Evolutionary conservation across 2,329 filamentous ascomycete genomes (phyloP), one percentile per base, ranked within the genome.

Genomic region (Aspergillus calidoustus): DNA sequence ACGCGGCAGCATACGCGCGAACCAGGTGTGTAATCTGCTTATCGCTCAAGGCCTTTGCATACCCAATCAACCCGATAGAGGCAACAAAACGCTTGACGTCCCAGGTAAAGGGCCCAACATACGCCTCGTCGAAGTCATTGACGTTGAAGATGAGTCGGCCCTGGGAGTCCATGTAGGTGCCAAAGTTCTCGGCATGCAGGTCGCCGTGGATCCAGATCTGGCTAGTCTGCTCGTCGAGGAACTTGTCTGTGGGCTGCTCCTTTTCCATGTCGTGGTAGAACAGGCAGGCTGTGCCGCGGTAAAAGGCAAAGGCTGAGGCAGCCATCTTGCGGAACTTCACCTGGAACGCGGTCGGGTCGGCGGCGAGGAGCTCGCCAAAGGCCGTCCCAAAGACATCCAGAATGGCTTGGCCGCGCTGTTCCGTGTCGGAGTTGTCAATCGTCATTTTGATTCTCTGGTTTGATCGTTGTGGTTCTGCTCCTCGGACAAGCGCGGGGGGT

Each of bases 61-160:
- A 65, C 25, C 65, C 65, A 48, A 67, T 60, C 13, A 67, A 50
- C n/a, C 62, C 65, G n/a, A 67, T 52, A 2, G 65, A 67, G 13
- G 64, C 64, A 7, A 48, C 62, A 28, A 67, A 66, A n/a, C 65
- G 65, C 41, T 67, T 65, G 38, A 67, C 38, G n/a, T 67, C 65
- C 64, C 64, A 66, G 28, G 64, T 60, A 23, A 67, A 67, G 17
- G 65, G 65, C n/a, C 65, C 65, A 25, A 67, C 62, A 30, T 65
- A 67, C 13, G 65, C 65, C 44, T 67, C 65, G 50, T 67, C 65
- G 31, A 67, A 67, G 62, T 67, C 65, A 28, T 67, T 67, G 23
- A 67, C 65, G 54, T 67, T 66, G 60, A 67, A 67, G 28, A 67
- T 61, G 25, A 67, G 49, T 4, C 62, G 62, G n/a, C 65, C 65